Evolutionary conservation across 345 rosid genomes (phyloP).

Genomic region (Gossypium sturtianum): DNA sequence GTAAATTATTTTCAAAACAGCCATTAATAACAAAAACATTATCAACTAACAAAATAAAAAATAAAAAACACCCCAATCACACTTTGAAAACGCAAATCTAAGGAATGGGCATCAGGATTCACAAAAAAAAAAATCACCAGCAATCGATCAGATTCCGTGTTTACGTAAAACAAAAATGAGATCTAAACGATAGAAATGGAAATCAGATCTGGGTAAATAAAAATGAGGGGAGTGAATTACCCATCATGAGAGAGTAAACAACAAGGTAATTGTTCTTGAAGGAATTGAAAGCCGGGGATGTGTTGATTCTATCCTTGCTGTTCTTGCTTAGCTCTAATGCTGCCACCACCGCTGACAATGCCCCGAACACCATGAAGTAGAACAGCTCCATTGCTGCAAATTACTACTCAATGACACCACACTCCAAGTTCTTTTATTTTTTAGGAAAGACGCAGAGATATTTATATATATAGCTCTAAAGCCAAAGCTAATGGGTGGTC

Average conservation of each 20-base stretch:
- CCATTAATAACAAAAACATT: not conserved
- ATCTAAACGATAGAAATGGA: not conserved
- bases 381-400: constrained; percentile 59
- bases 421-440: not conserved
- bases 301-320: constrained; percentile 68
- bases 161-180: not conserved
- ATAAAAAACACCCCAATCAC: not conserved
- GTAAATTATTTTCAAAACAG: not conserved
- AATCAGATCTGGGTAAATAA: constrained; percentile 4
- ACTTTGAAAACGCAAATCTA: not conserved
- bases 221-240: constrained; percentile 20
- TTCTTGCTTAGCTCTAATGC: constrained; percentile 65
- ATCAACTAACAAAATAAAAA: not conserved
- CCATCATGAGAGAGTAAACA: constrained; percentile 96
- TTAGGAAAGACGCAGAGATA: constrained; percentile 7
- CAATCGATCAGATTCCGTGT: constrained; percentile 13
- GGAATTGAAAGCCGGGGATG: constrained; percentile 69
- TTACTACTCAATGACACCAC: not conserved
- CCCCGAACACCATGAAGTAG: constrained; percentile 61
- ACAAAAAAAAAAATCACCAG: not conserved
- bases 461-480: not conserved
- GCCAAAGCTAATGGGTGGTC: not conserved
- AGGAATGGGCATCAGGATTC: not conserved
- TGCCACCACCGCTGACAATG: constrained; percentile 56
- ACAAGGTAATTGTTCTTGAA: constrained; percentile 85